Conservation (phyloP, 108 stramenopile species). For the Parietichytrium sp. region DNA sequence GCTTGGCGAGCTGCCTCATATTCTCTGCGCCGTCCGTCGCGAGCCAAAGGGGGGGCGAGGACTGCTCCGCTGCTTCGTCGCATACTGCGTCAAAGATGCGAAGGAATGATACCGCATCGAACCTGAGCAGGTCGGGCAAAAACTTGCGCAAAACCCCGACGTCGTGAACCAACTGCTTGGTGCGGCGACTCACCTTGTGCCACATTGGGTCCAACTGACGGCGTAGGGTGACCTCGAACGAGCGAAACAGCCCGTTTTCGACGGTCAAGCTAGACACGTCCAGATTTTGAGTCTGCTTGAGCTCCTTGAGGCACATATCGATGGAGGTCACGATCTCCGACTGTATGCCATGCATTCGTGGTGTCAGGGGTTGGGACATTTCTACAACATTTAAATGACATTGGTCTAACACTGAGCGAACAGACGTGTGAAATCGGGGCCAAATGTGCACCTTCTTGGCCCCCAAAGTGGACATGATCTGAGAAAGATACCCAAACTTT, state of each 20-base stretch:
- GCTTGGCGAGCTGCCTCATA: conserved; percentile 84
- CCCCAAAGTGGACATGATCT: conserved; percentile 74
- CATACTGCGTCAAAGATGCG: conserved; percentile 72
- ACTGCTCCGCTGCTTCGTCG: conserved; percentile 62
- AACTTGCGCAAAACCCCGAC: conserved; percentile 77
- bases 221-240: conserved; percentile 77
- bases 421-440: conserved; percentile 83
- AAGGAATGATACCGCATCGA: conserved; percentile 88
- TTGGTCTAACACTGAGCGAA: conserved; percentile 73
- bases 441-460: conserved; percentile 82
- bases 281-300: conserved; percentile 68
- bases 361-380: conserved; percentile 76
- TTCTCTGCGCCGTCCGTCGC: conserved; percentile 76
- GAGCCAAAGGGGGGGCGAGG: conserved; percentile 81
- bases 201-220: conserved; percentile 91
- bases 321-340: conserved; percentile 76
- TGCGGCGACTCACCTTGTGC: conserved; percentile 78
- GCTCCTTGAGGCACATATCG: conserved; percentile 79
- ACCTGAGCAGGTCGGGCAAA: conserved; percentile 82
- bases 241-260: conserved; percentile 80
- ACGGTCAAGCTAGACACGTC: conserved; percentile 67
- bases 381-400: conserved; percentile 77
- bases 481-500: conserved; percentile 85
- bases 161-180: conserved; percentile 84
- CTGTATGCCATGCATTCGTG: conserved; percentile 82